Conservation (phyloP, 2,329 filamentous ascomycete genomes). For the Aspergillus neotritici region DNA sequence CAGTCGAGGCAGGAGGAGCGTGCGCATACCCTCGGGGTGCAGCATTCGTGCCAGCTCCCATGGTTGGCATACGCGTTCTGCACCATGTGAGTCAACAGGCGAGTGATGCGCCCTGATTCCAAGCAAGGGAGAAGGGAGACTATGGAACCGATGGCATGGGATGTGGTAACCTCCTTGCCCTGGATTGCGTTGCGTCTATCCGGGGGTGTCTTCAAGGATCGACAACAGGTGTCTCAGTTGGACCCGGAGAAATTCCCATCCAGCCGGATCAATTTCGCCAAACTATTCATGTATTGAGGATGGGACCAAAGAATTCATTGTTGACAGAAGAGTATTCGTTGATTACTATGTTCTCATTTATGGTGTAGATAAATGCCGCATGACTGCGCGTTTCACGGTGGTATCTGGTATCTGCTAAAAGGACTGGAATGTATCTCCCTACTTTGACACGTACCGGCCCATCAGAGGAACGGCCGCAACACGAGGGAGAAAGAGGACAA, state of each 20-base stretch:
- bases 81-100: not conserved
- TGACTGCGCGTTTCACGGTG: too few relatives aligned
- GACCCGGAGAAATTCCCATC: too few relatives aligned
- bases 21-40: not conserved
- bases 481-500: conserved; percentile 35
- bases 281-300: too few relatives aligned
- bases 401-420: not conserved
- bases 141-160: conserved; percentile 1
- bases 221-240: not conserved
- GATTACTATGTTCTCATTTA: too few relatives aligned
- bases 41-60: too few relatives aligned
- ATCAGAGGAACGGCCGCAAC: conserved; percentile 36
- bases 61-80: not conserved
- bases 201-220: conserved; percentile 1
- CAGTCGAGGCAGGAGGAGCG: too few relatives aligned
- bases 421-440: conserved; percentile 38
- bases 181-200: conserved; percentile 7
- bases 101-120: conserved; percentile 1
- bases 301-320: too few relatives aligned
- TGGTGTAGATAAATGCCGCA: too few relatives aligned
- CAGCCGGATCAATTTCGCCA: too few relatives aligned
- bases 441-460: conserved; percentile 41
- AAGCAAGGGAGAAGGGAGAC: not conserved
- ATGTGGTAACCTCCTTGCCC: not conserved
- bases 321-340: too few relatives aligned